A percentile compares a stretch with the other conserved stretches of the same genome.
Conservation (phyloP, 306 rosid genomes). For the Cucumis cinereus region DNA sequence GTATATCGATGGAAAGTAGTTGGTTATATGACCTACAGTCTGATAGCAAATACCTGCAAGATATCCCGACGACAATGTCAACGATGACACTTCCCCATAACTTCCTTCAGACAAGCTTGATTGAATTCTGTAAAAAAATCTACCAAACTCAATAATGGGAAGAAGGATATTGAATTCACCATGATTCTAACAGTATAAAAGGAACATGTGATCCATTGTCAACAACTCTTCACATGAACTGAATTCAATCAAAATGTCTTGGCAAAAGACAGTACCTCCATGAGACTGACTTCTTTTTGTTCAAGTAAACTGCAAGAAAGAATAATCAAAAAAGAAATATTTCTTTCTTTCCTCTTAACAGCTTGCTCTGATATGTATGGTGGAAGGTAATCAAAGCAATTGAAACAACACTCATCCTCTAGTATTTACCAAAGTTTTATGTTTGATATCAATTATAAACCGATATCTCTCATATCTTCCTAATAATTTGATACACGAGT, state of each 20-base stretch:
- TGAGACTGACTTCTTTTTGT: slow-evolving; percentile 64
- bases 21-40: background rate
- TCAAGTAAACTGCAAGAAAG: slow-evolving; percentile 77
- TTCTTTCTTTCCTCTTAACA: background rate
- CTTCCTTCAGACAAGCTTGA: slow-evolving; percentile 49
- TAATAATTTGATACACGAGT: no score
- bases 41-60: slow-evolving; percentile 57
- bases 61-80: slow-evolving; percentile 57
- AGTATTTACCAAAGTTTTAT: no score
- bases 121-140: slow-evolving; percentile 33
- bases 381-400: no score
- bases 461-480: no score
- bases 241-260: background rate
- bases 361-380: no score
- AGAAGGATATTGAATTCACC: background rate
- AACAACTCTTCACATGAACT: background rate
- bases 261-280: slow-evolving; percentile 51
- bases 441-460: no score
- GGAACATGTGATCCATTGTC: slow-evolving; percentile 82
- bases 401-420: no score
- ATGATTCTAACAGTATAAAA: background rate
- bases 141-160: background rate
- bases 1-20: background rate
- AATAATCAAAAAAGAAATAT: background rate
- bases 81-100: slow-evolving; percentile 36